Conservation (phyloP, 2,329 filamentous ascomycete species). For the Pseudogymnoascus sp. region DNA sequence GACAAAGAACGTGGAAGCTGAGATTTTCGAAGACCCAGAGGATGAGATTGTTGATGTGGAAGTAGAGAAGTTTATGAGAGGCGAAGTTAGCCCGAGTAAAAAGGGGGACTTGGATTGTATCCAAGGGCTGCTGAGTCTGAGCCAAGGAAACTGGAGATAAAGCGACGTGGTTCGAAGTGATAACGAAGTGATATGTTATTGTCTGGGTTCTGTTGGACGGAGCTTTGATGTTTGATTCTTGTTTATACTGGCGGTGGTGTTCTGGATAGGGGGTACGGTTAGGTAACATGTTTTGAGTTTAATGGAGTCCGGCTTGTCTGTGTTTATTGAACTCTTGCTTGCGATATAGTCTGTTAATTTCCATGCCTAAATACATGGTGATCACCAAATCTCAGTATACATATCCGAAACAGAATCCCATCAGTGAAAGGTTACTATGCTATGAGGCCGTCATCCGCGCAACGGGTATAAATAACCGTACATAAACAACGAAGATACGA, state of each 20-base stretch:
- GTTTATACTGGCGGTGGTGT: slow-evolving; percentile 1
- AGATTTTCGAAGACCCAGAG: slow-evolving; percentile 47
- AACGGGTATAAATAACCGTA: slow-evolving; percentile 7
- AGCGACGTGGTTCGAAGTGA: background rate
- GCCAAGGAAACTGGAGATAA: slow-evolving; percentile 78
- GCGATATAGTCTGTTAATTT: slow-evolving; percentile 1
- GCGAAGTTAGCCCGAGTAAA: slow-evolving; percentile 59
- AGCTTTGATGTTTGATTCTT: background rate
- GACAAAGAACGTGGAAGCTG: slow-evolving; percentile 28
- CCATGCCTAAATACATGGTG: background rate
- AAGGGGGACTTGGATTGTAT: slow-evolving; percentile 80
- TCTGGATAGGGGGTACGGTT: background rate
- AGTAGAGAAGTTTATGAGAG: slow-evolving; percentile 65
- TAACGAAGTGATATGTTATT: background rate
- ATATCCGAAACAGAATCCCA: background rate
- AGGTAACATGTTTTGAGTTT: slow-evolving; percentile 1
- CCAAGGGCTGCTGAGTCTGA: slow-evolving; percentile 78
- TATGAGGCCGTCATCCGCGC: slow-evolving; percentile 1
- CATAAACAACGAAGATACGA: slow-evolving; percentile 1
- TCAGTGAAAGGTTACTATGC: slow-evolving; percentile 3
- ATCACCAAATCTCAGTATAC: background rate
- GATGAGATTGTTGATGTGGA: slow-evolving; percentile 44
- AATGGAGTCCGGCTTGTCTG: background rate
- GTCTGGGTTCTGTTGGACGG: slow-evolving; percentile 3
- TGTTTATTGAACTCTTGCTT: background rate